A percentile compares a stretch with the other conserved stretches of the same genome.
These are phyloP conservation scores for Trichocomaceae sp. DNA, from an alignment of 2,329 filamentous ascomycete genomes.

Conservation along the genomic window DNA sequence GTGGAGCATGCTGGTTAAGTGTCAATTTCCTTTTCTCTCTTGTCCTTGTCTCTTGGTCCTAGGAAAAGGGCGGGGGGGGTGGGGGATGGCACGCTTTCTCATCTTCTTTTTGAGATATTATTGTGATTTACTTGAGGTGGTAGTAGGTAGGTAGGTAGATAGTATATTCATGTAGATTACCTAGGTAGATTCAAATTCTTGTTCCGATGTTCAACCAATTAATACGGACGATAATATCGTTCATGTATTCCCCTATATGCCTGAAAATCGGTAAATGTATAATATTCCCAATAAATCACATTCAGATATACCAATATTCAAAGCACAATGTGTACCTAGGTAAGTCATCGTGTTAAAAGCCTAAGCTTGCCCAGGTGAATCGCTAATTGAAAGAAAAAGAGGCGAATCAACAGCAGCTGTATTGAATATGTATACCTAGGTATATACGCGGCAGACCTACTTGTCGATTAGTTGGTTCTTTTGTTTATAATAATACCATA, in stretches of 20 bases:
- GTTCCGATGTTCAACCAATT: neutral
- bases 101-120: neutral
- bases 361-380: neutral
- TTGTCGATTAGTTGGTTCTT: neutral
- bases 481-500: neutral
- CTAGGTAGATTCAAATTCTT: neutral
- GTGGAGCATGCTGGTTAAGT: slow-evolving; percentile 80
- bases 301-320: no score
- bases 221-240: no score
- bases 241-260: no score
- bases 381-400: neutral
- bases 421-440: neutral
- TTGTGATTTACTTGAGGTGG: neutral
- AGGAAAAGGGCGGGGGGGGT: no score
- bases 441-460: neutral
- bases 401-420: neutral
- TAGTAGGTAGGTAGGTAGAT: neutral
- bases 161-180: slow-evolving; percentile 12
- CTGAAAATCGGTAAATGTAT: no score
- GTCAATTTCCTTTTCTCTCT: neutral
- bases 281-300: no score
- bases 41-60: neutral
- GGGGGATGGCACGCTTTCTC: no score
- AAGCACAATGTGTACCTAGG: no score
- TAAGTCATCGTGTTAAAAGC: neutral